These are phyloP conservation scores for Calendula officinalis DNA, from an alignment of 129 eudicot genomes.

Conservation along the genomic window DNA sequence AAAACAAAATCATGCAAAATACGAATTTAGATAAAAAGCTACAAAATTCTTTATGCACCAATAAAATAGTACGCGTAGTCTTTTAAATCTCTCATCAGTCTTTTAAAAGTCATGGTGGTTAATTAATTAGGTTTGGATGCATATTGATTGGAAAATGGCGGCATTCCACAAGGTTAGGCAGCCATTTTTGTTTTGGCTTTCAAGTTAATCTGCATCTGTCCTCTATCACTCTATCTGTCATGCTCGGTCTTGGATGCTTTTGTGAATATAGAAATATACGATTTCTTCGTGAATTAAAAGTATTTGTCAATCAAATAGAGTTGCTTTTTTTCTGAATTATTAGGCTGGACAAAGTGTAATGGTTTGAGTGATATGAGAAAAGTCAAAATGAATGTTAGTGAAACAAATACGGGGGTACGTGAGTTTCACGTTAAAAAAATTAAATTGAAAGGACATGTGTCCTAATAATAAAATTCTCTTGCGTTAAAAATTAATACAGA, in stretches of 20 bases:
- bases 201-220: slow-evolving; percentile 13
- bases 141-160: slow-evolving; percentile 5
- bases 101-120: not conserved
- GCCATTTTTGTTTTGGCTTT: slow-evolving; percentile 16
- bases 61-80: not conserved
- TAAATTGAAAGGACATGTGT: too few species aligned
- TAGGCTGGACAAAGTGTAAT: too few species aligned
- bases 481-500: too few species aligned
- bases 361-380: too few species aligned
- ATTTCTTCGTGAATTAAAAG: too few species aligned
- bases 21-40: not conserved
- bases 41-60: not conserved
- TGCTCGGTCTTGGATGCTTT: not conserved
- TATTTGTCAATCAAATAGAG: too few species aligned
- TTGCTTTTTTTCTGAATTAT: too few species aligned
- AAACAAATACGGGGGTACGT: too few species aligned
- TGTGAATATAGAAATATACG: too few species aligned
- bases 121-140: slow-evolving; percentile 2
- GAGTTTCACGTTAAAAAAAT: too few species aligned
- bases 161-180: slow-evolving; percentile 19
- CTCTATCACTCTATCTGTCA: not conserved
- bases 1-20: not conserved
- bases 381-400: too few species aligned
- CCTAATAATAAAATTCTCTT: too few species aligned
- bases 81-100: not conserved